phyloP scores from a whole-genome alignment of 169 alveolate species.

The Plasmodium vinckei region DNA sequence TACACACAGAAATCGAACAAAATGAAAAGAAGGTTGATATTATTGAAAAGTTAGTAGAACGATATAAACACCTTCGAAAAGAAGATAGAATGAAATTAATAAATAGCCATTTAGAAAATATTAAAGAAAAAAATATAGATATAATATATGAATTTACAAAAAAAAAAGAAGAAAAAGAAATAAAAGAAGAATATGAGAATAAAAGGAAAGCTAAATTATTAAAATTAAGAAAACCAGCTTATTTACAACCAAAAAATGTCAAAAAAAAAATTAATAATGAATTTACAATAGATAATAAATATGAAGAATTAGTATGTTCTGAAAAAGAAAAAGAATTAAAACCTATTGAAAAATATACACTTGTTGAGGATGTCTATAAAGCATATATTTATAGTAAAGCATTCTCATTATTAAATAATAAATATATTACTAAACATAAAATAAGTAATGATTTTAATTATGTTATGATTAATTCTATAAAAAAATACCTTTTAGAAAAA shows the following conservation, averaged over 20 bases:
- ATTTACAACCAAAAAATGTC: slow-evolving; percentile 36
- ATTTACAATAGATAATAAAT: slow-evolving; percentile 10
- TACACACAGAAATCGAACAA: neutral
- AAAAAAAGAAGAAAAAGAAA: slow-evolving; percentile 12
- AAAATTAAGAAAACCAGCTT: slow-evolving; percentile 46
- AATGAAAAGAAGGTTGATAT: neutral
- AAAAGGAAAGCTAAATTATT: slow-evolving; percentile 4
- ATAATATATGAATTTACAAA: slow-evolving; percentile 17
- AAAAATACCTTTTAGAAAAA: slow-evolving; percentile 43
- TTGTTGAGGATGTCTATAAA: slow-evolving; percentile 62
- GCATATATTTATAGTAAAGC: slow-evolving; percentile 56
- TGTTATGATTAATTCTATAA: slow-evolving; percentile 36
- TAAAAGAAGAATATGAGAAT: slow-evolving; percentile 16
- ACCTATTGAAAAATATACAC: slow-evolving; percentile 52
- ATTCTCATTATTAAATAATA: slow-evolving; percentile 12
- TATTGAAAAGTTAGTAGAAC: slow-evolving; percentile 10
- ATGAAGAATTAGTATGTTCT: slow-evolving; percentile 21
- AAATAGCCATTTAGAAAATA: slow-evolving; percentile 21
- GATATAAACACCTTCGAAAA: slow-evolving; percentile 29
- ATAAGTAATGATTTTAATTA: slow-evolving; percentile 37
- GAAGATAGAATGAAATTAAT: slow-evolving; percentile 54
- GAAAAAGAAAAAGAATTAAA: slow-evolving; percentile 44
- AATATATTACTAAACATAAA: slow-evolving; percentile 40
- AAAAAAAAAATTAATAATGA: slow-evolving; percentile 26
- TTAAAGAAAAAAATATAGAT: slow-evolving; percentile 22